Conservation (phyloP, 768 basidiomycete species). For the Mycena polygramma region DNA sequence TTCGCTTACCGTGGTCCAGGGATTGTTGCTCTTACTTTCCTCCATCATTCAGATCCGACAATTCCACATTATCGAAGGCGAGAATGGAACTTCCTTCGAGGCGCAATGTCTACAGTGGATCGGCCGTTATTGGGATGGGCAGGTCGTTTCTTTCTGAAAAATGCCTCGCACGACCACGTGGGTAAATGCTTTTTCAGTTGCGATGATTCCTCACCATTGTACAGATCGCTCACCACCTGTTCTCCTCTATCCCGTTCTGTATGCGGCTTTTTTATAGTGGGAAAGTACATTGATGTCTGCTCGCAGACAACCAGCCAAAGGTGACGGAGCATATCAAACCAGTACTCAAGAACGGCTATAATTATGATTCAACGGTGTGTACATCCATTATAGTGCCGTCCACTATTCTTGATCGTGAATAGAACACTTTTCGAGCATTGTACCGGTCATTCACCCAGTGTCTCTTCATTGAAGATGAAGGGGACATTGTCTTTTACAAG, state of each 20-base stretch:
- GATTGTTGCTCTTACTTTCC: conserved; percentile 65
- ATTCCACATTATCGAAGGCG: conserved; percentile 70
- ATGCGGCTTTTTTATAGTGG: conserved; percentile 37
- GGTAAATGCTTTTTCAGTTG: not conserved
- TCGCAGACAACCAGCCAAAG: conserved; percentile 62
- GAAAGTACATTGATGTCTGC: conserved; percentile 14
- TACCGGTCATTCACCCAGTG: conserved; percentile 73
- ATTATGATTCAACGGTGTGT: conserved; percentile 68
- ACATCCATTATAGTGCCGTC: conserved; percentile 40
- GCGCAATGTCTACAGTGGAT: conserved; percentile 71
- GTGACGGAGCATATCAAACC: conserved; percentile 60
- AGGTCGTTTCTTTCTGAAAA: conserved; percentile 62
- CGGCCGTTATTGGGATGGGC: conserved; percentile 59
- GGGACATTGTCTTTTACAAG: conserved; percentile 66
- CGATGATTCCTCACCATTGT: conserved; percentile 54
- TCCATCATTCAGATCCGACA: conserved; percentile 71
- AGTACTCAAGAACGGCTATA: conserved; percentile 68
- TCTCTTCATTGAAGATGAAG: conserved; percentile 68
- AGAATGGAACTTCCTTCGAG: conserved; percentile 71
- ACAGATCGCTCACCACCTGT: conserved; percentile 73
- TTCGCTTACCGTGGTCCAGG: conserved; percentile 3
- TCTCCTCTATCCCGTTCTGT: conserved; percentile 71
- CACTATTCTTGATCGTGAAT: not conserved
- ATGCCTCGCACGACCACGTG: conserved; percentile 27
- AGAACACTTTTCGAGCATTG: conserved; percentile 55